Conservation (phyloP, 108 stramenopile genomes). For the Cyclotella atomus region DNA sequence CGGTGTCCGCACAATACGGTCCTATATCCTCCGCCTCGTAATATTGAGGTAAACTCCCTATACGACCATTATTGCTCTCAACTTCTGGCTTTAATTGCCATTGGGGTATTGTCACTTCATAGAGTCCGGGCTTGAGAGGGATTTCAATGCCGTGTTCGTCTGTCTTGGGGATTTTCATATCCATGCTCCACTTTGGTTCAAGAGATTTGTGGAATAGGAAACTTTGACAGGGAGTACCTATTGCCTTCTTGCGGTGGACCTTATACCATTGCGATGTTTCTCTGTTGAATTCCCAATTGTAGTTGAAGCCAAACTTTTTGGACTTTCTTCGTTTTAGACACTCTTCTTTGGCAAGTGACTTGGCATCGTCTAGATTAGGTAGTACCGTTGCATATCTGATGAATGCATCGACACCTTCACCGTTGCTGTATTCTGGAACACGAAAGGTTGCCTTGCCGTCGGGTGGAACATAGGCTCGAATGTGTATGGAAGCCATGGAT, state of each 20-base stretch:
- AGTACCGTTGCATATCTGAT: not conserved
- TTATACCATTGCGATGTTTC: conserved; percentile 24
- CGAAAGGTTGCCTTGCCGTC: conserved; percentile 21
- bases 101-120: conserved; percentile 13
- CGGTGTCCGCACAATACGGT: conserved; percentile 17
- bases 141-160: not conserved
- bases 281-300: conserved; percentile 31
- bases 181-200: not conserved
- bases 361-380: conserved; percentile 2
- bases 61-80: conserved; percentile 1
- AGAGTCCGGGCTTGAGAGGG: conserved; percentile 2
- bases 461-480: conserved; percentile 30
- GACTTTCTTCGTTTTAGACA: conserved; percentile 11
- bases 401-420: not conserved
- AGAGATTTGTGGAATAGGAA: conserved; percentile 1
- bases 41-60: conserved; percentile 23
- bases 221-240: conserved; percentile 28
- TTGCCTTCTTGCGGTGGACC: conserved; percentile 12
- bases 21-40: conserved; percentile 1
- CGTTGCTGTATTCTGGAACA: conserved; percentile 8
- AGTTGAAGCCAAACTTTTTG: conserved; percentile 21
- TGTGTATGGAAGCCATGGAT: conserved; percentile 19
- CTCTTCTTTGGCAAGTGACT: conserved; percentile 1
- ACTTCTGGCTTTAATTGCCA: conserved; percentile 21
- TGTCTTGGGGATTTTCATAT: not conserved